phyloP scores from a whole-genome alignment of 1,284 basidiomycete genomes.

The Malassezia nana region DNA sequence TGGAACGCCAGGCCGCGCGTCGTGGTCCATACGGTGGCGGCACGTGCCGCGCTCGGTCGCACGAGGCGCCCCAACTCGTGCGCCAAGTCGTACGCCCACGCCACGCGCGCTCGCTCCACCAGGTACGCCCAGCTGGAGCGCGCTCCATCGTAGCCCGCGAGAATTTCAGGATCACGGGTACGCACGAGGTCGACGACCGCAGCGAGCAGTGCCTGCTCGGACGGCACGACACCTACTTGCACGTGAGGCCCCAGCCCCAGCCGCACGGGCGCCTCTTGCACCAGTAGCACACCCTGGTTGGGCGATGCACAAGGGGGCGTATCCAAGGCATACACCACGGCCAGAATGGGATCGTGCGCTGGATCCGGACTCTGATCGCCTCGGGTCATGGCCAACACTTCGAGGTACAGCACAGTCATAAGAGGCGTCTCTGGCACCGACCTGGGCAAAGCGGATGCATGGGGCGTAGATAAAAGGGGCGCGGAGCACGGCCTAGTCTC shows the following conservation, averaged over 20 bases:
- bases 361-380: conserved; percentile 62
- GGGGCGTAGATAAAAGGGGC: background rate
- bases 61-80: conserved; percentile 47
- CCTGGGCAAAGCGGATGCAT: background rate
- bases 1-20: conserved; percentile 72
- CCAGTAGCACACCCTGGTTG: conserved; percentile 28
- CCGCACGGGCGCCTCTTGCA: conserved; percentile 17
- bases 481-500: background rate
- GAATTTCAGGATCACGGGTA: conserved; percentile 76
- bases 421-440: background rate
- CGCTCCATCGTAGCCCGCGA: conserved; percentile 87
- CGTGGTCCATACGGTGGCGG: conserved; percentile 55
- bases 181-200: conserved; percentile 64
- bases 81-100: conserved; percentile 33
- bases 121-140: conserved; percentile 83
- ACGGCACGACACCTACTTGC: conserved; percentile 53
- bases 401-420: conserved; percentile 64
- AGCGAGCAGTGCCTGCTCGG: conserved; percentile 76
- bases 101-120: conserved; percentile 56
- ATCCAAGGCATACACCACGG: conserved; percentile 62
- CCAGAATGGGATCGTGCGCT: conserved; percentile 61
- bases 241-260: conserved; percentile 23
- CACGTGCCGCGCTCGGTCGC: conserved; percentile 2
- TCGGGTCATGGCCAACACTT: conserved; percentile 50
- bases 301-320: too few species aligned